phyloP scores from a whole-genome alignment of 2,329 filamentous ascomycete genomes.

The Cyanodermella asteris region DNA sequence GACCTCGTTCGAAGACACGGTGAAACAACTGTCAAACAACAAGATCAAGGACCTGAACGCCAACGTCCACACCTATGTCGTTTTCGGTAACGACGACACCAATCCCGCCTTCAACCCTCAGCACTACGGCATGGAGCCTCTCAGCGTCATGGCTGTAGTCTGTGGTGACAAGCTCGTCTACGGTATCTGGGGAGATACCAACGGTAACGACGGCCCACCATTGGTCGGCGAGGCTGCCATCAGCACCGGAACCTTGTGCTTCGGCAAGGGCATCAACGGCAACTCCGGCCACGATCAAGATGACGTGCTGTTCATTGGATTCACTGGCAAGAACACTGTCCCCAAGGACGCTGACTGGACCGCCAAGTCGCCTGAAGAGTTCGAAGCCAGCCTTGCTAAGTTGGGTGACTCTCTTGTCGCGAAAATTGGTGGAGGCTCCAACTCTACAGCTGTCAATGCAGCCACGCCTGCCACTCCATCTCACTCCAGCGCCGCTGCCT shows the following conservation, averaged over 20 bases:
- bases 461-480: too few relatives aligned
- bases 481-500: too few relatives aligned
- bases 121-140: conserved; percentile 23
- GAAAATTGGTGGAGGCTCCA: not conserved
- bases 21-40: not conserved
- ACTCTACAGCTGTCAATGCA: too few relatives aligned
- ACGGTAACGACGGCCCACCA: conserved; percentile 28
- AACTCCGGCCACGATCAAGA: conserved; percentile 32
- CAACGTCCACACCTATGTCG: conserved; percentile 11
- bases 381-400: conserved; percentile 29
- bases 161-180: too few relatives aligned
- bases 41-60: conserved; percentile 9
- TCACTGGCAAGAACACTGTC: conserved; percentile 33
- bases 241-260: conserved; percentile 35
- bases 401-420: conserved; percentile 31
- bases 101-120: conserved; percentile 19
- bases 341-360: conserved; percentile 34
- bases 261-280: conserved; percentile 27
- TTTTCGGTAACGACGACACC: conserved; percentile 9
- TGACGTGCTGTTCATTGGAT: conserved; percentile 42
- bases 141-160: conserved; percentile 34
- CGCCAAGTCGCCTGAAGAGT: conserved; percentile 25
- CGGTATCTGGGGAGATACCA: conserved; percentile 40
- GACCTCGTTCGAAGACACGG: not conserved
- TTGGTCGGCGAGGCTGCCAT: conserved; percentile 36